Evolutionary conservation across 192 early-diverging fungal species (phyloP).

Genomic region (Entomortierella parvispora): DNA sequence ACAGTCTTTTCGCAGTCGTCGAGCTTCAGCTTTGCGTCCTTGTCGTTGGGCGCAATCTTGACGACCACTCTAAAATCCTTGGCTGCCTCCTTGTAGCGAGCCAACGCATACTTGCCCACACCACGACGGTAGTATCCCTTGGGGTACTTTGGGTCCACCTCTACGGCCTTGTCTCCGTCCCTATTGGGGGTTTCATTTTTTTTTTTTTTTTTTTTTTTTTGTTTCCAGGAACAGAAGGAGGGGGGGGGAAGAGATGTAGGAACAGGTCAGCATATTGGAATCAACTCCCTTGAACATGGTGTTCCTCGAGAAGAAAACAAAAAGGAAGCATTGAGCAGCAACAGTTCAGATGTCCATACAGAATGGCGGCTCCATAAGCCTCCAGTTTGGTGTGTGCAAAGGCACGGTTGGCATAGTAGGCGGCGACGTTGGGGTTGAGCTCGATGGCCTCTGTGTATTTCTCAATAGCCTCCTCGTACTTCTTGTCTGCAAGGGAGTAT

Average conservation of each 20-base stretch:
- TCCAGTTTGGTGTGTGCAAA: conserved; percentile 89
- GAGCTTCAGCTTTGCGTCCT: conserved; percentile 81
- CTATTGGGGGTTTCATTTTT: conserved; percentile 47
- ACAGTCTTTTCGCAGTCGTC: conserved; percentile 92
- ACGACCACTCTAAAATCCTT: conserved; percentile 76
- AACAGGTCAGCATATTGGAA: too few relatives aligned
- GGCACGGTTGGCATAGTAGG: conserved; percentile 93
- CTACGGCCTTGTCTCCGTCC: conserved; percentile 88
- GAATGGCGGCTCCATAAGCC: conserved; percentile 84
- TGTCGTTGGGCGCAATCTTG: conserved; percentile 82
- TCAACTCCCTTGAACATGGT: too few relatives aligned
- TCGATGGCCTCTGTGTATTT: conserved; percentile 92
- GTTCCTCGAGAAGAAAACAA: too few relatives aligned
- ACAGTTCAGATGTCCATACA: conserved; percentile 35
- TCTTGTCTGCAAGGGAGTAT: conserved; percentile 50
- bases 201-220: background rate
- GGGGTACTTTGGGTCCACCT: conserved; percentile 80
- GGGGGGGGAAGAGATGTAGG: too few relatives aligned
- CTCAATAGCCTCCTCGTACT: conserved; percentile 89
- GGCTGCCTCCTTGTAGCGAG: conserved; percentile 85
- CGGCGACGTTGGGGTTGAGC: conserved; percentile 82
- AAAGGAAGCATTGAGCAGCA: conserved; percentile 38
- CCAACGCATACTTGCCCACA: conserved; percentile 86
- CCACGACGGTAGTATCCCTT: conserved; percentile 98
- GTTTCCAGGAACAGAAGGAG: too few relatives aligned